These are phyloP conservation scores for Aspergillus pseudoviridinutans DNA, from an alignment of 2,329 filamentous ascomycete species.

Conservation along the genomic window DNA sequence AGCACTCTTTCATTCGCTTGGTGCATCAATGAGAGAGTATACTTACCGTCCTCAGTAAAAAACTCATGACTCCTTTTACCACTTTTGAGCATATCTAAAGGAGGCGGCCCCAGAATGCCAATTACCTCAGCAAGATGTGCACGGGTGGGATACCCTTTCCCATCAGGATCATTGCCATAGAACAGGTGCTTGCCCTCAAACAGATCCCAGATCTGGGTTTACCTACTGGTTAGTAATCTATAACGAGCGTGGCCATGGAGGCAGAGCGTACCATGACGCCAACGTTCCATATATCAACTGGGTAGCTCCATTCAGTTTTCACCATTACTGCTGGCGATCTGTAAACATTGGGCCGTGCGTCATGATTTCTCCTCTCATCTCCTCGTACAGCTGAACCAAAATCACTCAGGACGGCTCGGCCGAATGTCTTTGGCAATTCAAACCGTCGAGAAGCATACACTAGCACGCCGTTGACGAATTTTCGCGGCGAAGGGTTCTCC, in stretches of 20 bases:
- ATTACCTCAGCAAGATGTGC: constrained; percentile 47
- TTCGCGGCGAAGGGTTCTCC: constrained; percentile 35
- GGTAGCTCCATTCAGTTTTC: constrained; percentile 42
- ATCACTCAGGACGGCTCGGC: constrained; percentile 33
- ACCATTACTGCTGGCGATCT: constrained; percentile 45
- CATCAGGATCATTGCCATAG: constrained; percentile 35
- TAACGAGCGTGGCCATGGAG: not conserved
- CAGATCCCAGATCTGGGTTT: constrained; percentile 45
- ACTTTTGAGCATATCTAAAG: constrained; percentile 30
- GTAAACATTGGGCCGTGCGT: constrained; percentile 39
- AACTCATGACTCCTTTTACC: constrained; percentile 36
- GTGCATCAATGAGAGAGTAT: not conserved
- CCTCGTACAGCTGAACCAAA: constrained; percentile 36
- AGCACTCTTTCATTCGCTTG: not conserved
- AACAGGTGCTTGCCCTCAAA: constrained; percentile 46
- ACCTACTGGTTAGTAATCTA: constrained; percentile 1
- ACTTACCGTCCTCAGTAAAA: constrained; percentile 38
- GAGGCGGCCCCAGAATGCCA: constrained; percentile 41
- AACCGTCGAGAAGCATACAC: constrained; percentile 38
- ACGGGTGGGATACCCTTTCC: constrained; percentile 33
- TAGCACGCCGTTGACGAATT: constrained; percentile 26
- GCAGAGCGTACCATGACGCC: constrained; percentile 44
- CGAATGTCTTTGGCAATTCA: constrained; percentile 28
- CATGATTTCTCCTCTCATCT: constrained; percentile 38
- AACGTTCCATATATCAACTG: constrained; percentile 51